phyloP scores from a whole-genome alignment of 1,139 yeast species.

The Hyphopichia khmerensis region DNA sequence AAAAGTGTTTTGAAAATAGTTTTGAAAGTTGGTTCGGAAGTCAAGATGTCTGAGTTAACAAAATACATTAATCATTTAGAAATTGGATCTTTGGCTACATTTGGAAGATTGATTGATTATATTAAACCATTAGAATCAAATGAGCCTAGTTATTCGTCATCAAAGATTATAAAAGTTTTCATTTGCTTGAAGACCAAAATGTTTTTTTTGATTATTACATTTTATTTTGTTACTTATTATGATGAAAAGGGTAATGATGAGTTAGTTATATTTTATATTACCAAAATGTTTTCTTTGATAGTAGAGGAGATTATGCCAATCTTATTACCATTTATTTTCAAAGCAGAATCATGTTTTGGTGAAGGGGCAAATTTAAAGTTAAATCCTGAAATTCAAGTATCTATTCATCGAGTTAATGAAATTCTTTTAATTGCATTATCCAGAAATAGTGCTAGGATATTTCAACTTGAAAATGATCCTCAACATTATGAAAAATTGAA shows the following conservation, averaged over 20 bases:
- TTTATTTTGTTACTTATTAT: constrained; percentile 24
- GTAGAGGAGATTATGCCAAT: constrained; percentile 22
- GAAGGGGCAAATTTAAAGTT: constrained; percentile 17
- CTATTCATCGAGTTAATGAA: constrained; percentile 23
- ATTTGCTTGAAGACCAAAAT: constrained; percentile 14
- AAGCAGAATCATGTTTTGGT: constrained; percentile 16
- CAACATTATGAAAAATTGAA: constrained; percentile 4
- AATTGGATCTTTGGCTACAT: constrained; percentile 2
- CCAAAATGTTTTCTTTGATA: constrained; percentile 16
- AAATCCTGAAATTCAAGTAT: constrained; percentile 19
- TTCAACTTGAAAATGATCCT: constrained; percentile 2
- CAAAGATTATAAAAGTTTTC: constrained; percentile 12
- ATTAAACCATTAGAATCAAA: constrained; percentile 7
- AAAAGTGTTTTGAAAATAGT: constrained; percentile 3
- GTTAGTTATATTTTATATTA: constrained; percentile 16
- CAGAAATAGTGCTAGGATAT: constrained; percentile 9
- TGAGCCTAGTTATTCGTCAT: constrained; percentile 9
- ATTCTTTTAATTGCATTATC: constrained; percentile 16
- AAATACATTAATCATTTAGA: constrained; percentile 8
- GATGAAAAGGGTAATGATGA: constrained; percentile 15
- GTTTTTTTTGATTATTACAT: constrained; percentile 20
- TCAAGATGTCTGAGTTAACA: constrained; percentile 6
- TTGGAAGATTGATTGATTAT: constrained; percentile 8
- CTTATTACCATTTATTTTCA: constrained; percentile 21
- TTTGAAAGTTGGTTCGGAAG: constrained; percentile 3